Evolutionary conservation across 257 asterid genomes (phyloP).

Genomic region (Nicotiana obtusifolia): DNA sequence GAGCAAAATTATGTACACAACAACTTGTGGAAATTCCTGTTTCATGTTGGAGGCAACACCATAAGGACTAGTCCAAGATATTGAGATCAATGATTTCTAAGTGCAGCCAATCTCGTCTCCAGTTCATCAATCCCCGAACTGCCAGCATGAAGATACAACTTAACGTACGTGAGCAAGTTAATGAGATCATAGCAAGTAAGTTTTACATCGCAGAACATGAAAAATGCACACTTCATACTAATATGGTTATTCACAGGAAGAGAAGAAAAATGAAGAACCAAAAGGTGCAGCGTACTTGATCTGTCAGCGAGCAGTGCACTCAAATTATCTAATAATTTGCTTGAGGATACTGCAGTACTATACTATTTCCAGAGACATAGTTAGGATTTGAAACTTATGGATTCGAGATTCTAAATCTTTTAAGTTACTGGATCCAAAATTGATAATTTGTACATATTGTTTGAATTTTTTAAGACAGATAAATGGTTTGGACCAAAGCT

Average conservation of each 20-base stretch:
- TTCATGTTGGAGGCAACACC: neutral
- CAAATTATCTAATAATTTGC: neutral
- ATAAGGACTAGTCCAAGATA: neutral
- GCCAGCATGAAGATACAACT: conserved; percentile 5
- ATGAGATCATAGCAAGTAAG: neutral
- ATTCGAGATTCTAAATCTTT: no score
- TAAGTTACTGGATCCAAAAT: no score
- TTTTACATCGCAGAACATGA: neutral
- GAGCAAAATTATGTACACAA: conserved; percentile 7
- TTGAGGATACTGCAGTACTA: no score
- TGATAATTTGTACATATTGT: no score
- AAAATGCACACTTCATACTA: neutral
- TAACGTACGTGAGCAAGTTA: neutral
- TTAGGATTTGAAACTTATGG: no score
- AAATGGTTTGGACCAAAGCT: no score
- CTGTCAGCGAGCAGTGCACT: neutral
- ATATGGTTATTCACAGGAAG: neutral
- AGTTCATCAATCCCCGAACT: conserved; percentile 67
- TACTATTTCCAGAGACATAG: no score
- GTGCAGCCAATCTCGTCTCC: conserved; percentile 81
- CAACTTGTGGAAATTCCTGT: neutral
- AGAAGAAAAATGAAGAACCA: neutral
- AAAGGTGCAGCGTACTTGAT: neutral
- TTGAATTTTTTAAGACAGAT: no score
- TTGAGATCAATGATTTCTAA: conserved; percentile 49